Base-by-base conservation (phyloP, 1,284 basidiomycete species). In the Taiwanofungus camphoratus region DNA sequence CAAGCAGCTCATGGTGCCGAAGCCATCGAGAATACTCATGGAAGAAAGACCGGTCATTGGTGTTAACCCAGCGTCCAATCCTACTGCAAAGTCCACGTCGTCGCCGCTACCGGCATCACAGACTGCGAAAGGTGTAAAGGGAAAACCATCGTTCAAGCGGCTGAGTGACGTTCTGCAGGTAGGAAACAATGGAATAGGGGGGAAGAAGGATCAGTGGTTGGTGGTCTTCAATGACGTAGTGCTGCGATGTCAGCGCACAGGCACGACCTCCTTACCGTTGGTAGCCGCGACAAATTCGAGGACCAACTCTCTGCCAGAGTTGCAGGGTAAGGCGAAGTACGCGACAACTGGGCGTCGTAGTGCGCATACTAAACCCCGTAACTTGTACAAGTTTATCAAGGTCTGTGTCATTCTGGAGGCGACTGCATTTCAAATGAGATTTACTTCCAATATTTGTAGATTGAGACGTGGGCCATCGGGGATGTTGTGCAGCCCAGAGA, bases 181-280 rank as follows among this genome's bases (percentile, higher is more conserved):
- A 0, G 66, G 69, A 12, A 69, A 52, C 56, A 73, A 65, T 43
- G 77, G 77, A 11, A 62, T 85, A 18, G 81, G 83, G 22, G 77
- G 83, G 30, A 85, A 85, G 69, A 86, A 85, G 58, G 94, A 98
- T 55, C 60, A 93, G 39, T 99, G 95, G 95, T 72, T 95, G 42
- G 88, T 99, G 0, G 78, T 83, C 11, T 98, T 99, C 69, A 93
- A 93, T 43, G 95, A 99, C 60, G 94, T 99, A 35, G 86, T 93
- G 9, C 68, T 99, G 34, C 77, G 92, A 39, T 98, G 94, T 62
- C 91, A 94, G 58, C 75, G 90, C 41, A 87, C 82, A 1, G 95
- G 95, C 8, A 87, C 85, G 7, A 99, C 95, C 0, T 86, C 83
- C 4, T 62, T 97, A 37, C 92, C 93, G 0, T 66, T 96, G 46